These are phyloP conservation scores for Plasmopara viticola DNA, from an alignment of 352 stramenopile species.

Conservation along the genomic window DNA sequence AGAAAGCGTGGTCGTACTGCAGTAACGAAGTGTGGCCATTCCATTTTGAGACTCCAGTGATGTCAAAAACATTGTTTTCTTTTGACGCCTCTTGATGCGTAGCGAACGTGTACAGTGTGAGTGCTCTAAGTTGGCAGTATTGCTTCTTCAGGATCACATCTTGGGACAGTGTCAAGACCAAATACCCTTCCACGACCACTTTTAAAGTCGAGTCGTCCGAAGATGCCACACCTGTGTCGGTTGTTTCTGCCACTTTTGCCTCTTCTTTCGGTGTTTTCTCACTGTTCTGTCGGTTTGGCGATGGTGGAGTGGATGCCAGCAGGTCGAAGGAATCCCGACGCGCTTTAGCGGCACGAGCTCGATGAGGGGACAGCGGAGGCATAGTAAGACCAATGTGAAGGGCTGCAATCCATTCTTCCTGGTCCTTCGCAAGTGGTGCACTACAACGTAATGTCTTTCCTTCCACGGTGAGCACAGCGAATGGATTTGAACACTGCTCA, in stretches of 20 bases:
- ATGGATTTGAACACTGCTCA: conserved; percentile 47
- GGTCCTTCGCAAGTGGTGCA: conserved; percentile 53
- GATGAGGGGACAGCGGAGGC: conserved; percentile 67
- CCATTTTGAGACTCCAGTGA: conserved; percentile 50
- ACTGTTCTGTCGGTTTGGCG: conserved; percentile 14
- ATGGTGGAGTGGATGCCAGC: conserved; percentile 17
- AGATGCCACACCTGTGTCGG: background rate
- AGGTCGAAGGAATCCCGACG: conserved; percentile 72
- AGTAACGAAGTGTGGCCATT: conserved; percentile 54
- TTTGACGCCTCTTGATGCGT: conserved; percentile 29
- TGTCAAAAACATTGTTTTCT: conserved; percentile 20
- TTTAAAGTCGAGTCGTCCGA: conserved; percentile 3
- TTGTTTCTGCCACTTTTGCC: background rate
- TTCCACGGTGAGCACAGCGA: conserved; percentile 57
- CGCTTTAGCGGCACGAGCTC: conserved; percentile 50
- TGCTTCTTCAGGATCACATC: conserved; percentile 52
- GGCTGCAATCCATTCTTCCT: conserved; percentile 60
- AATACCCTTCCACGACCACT: conserved; percentile 46
- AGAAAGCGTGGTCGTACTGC: conserved; percentile 67
- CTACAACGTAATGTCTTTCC: conserved; percentile 61
- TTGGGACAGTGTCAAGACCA: conserved; percentile 41
- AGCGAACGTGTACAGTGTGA: conserved; percentile 38
- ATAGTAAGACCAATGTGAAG: conserved; percentile 72
- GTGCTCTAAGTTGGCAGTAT: conserved; percentile 42
- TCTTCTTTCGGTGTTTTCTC: conserved; percentile 9